Conservation (phyloP, 768 basidiomycete species). For the Tricholoma saponaceum region DNA sequence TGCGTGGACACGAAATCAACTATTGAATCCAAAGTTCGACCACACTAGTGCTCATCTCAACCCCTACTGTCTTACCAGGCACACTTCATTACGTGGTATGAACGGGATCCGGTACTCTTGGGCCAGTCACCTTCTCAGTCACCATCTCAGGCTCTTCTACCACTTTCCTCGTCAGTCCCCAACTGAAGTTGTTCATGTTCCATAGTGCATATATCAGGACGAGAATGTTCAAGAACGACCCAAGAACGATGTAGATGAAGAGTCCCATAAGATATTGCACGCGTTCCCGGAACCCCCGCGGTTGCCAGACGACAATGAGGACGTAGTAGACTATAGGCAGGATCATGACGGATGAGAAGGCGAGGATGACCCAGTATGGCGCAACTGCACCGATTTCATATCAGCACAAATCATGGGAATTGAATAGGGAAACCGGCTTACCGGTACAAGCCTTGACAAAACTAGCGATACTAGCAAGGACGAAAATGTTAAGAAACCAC, state of each 20-base stretch:
- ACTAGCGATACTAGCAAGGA: neutral
- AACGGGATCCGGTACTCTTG: neutral
- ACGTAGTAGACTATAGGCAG: neutral
- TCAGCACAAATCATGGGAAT: neutral
- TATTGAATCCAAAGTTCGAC: too few species aligned
- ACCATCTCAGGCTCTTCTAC: too few species aligned
- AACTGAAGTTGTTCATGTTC: too few species aligned
- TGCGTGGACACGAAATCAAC: too few species aligned
- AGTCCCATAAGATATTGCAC: neutral
- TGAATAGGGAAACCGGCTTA: neutral
- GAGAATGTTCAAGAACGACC: too few species aligned
- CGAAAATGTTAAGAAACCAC: neutral
- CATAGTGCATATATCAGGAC: too few species aligned
- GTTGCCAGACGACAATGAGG: neutral
- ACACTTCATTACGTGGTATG: neutral
- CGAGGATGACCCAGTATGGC: neutral
- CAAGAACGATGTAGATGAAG: neutral
- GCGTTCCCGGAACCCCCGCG: neutral
- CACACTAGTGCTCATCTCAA: too few species aligned
- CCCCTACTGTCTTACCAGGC: neutral
- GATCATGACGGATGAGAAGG: neutral
- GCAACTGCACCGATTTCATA: neutral
- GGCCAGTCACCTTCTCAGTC: neutral
- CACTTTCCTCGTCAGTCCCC: too few species aligned
- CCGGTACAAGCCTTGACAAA: neutral